A percentile compares a stretch with the other conserved stretches of the same genome.
These are phyloP conservation scores for Pugionium cornutum DNA, from an alignment of 345 rosid species.

Conservation along the genomic window DNA sequence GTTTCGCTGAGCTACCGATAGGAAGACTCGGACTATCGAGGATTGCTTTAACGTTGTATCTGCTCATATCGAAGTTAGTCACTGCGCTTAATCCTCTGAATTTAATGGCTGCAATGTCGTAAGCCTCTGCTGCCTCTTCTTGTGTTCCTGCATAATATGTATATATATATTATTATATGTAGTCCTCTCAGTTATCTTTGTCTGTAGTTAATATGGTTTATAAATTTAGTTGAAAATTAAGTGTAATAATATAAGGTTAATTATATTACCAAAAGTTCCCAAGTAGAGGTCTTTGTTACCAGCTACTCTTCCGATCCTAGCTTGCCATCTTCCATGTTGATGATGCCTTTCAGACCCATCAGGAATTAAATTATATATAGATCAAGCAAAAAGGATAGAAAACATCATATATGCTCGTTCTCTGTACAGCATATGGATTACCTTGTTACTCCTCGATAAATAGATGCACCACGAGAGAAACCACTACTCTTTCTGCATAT, in stretches of 20 bases:
- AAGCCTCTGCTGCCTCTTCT: conserved; percentile 98
- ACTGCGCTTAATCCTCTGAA: conserved; percentile 93
- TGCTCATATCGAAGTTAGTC: conserved; percentile 92
- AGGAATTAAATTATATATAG: too few relatives aligned
- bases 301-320: conserved; percentile 95
- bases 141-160: conserved; percentile 58
- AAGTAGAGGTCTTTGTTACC: conserved; percentile 96
- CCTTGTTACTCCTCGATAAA: conserved; percentile 96
- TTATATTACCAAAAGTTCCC: conserved; percentile 75
- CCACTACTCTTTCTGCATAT: conserved; percentile 87
- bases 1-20: conserved; percentile 72
- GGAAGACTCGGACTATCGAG: conserved; percentile 79
- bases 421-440: conserved; percentile 13
- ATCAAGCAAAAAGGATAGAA: not conserved
- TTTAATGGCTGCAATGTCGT: conserved; percentile 93
- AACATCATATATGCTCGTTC: not conserved
- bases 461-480: conserved; percentile 94
- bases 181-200: not conserved
- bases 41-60: conserved; percentile 81
- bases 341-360: conserved; percentile 62
- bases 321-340: conserved; percentile 99
- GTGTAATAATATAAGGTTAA: not conserved
- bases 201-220: not conserved
- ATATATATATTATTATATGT: not conserved
- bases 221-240: not conserved